phyloP scores from a whole-genome alignment of 2,329 filamentous ascomycete genomes.

The Colletotrichum viniferum region DNA sequence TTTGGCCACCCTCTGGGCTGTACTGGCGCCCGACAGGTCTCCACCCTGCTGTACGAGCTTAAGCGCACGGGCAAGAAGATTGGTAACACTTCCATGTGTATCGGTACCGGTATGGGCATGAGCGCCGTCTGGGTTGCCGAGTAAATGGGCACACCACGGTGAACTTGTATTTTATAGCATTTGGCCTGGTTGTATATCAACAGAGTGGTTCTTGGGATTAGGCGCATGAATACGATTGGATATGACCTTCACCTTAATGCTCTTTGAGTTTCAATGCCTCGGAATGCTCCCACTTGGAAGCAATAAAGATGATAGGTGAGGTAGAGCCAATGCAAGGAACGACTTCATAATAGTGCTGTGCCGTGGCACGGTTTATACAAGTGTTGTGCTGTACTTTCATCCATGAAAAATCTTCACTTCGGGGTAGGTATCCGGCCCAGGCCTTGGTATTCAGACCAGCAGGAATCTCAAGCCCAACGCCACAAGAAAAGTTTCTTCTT shows the following conservation, averaged over 20 bases:
- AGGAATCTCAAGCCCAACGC: background rate
- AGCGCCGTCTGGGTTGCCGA: constrained; percentile 95
- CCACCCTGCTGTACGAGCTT: constrained; percentile 89
- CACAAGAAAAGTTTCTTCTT: constrained; percentile 52
- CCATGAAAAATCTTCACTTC: background rate
- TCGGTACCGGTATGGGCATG: constrained; percentile 98
- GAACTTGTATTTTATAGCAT: constrained; percentile 15
- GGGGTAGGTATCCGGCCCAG: fast-evolving
- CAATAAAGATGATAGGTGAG: background rate
- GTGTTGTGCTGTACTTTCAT: background rate
- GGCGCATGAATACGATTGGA: constrained; percentile 5
- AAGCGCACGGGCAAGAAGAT: constrained; percentile 83
- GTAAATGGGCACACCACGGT: constrained; percentile 49
- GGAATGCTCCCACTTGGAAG: background rate
- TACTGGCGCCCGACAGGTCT: constrained; percentile 92
- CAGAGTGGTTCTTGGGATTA: constrained; percentile 8
- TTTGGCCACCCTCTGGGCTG: constrained; percentile 95
- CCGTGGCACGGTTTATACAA: background rate
- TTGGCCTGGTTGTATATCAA: constrained; percentile 10
- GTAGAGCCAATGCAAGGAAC: background rate
- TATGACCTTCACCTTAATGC: background rate
- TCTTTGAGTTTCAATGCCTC: background rate
- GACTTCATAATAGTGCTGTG: background rate
- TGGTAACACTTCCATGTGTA: constrained; percentile 93
- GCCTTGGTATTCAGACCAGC: background rate